Base-by-base conservation (phyloP, 140 eudicot species). In the Cichorium intybus region DNA sequence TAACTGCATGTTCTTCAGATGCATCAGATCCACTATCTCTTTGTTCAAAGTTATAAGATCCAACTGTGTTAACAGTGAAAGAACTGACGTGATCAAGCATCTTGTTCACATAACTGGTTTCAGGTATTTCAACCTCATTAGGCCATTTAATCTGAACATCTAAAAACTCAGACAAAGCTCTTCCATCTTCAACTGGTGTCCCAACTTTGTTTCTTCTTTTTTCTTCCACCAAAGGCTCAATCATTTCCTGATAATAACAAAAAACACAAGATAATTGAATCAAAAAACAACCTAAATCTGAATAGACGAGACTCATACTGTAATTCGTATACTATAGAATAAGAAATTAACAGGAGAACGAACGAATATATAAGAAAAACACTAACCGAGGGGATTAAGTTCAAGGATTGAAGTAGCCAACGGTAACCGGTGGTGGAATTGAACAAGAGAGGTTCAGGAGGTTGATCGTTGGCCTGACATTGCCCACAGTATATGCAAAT, bases 401-500 rank as follows among this genome's bases (percentile, higher is more conserved):
- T 63, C 71, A 90, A 74, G 0, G 94, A 82, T 18, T 68, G 74
- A 57, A 90, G 82, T 66, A 90, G 46, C 87, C 76, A 81, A 51
- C 52, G 77, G 58, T 72, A 90, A 34, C 72, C 82, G 14, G 61
- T 7, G 55, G 90, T 77, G 68, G 88, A 77, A 20, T 72, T 73
- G 62, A 84, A 90, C 23, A 60, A 29, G 8, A 90, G 73, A 43
- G 87, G 82, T 24, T 68, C 64, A 9, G 82, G 85, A 68, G 66
- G 74, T 51, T 58, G 47, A 47, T 80, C 84, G 28, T 64, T 47
- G 7, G 52, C 63, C 61, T 78, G 88, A 2, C 35, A 79, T 48
- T 57, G 56, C 33, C 88, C 97, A 54, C 97, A 90, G 63, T 82
- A 84, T 2, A 82, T 49, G 75, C 97, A 90, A 73, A 90, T 70